Base-by-base conservation (phyloP, 345 rosid species). In the Camelina sativa region DNA sequence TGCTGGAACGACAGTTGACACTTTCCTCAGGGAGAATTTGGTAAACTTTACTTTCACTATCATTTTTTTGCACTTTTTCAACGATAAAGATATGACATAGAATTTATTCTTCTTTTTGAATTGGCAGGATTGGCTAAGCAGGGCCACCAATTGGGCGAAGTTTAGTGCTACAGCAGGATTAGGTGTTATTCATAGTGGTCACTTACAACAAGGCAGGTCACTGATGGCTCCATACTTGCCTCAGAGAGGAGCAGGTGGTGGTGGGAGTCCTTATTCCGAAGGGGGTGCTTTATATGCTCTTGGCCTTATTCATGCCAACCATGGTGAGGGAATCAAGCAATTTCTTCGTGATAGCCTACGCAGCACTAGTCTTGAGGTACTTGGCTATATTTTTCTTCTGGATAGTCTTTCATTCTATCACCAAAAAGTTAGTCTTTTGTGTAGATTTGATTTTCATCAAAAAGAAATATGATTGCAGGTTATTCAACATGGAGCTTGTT, bases 101-200 rank as follows among this genome's bases (percentile, higher is more conserved):
- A 78, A 78, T 30, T 32, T 58, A 72, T 51, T 11, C 51, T 69
- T 22, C 7, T 66, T 53, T 71, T 34, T 76, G 19, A 40, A 62
- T 52, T 69, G 38, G 67, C 88, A 96, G 99, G 99, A 92, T 74
- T 96, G 98, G 98, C 79, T 96, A 84, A 91, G 96, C 83, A 91
- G 96, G 80, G 99, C 98, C 56, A 92, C 99, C 79, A 92, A 96
- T 73, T 96, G 99, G 99, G 99, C 97, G 10, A 96, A 91, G 83
- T 96, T 96, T 83, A 96, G 97, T 86, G 99, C 99, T 35, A 96
- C 97, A 19, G 98, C 98, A 2, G 99, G 99, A 46, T 88, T 96
- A 74, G 98, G 99, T 84, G 99, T 96, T 62, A 96, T 96, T 79
- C 97, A 96, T 76, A 88, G 93, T 65, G 99, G 99, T 46, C 98